A percentile compares a stretch with the other conserved stretches of the same genome.
Conservation (phyloP, 192 early-diverging fungal species). For the Coemansia interrupta region DNA sequence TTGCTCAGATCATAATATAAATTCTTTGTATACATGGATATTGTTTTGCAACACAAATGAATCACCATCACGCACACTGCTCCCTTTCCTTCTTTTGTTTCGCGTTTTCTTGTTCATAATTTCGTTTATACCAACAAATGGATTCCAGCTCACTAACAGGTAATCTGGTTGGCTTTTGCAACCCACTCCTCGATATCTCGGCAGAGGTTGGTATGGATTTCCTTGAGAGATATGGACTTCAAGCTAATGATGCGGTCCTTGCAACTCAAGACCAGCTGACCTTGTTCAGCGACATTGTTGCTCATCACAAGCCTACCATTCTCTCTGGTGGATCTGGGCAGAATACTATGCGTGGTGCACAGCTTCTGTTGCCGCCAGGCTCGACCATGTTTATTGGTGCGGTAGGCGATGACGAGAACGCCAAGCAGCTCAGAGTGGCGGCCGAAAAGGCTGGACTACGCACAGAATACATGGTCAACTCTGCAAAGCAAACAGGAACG, state of each 20-base stretch:
- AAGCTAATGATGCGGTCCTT: slow-evolving; percentile 93
- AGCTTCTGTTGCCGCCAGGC: slow-evolving; percentile 83
- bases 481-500: slow-evolving; percentile 80
- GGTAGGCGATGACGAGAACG: slow-evolving; percentile 83
- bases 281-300: slow-evolving; percentile 76
- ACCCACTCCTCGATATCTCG: slow-evolving; percentile 97
- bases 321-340: slow-evolving; percentile 96
- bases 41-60: background rate
- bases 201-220: slow-evolving; percentile 69
- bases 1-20: no score
- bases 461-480: slow-evolving; percentile 82
- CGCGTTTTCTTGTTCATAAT: no score
- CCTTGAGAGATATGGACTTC: slow-evolving; percentile 81
- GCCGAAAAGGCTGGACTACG: slow-evolving; percentile 81
- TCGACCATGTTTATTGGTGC: slow-evolving; percentile 89
- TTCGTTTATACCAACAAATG: no score
- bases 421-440: slow-evolving; percentile 66
- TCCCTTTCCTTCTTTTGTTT: background rate
- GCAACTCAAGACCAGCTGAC: slow-evolving; percentile 83
- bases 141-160: no score
- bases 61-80: background rate
- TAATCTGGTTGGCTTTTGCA: no score
- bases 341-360: slow-evolving; percentile 88
- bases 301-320: slow-evolving; percentile 68
- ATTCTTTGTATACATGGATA: no score